Conservation (phyloP, 345 rosid species). For the Gossypium australe region DNA sequence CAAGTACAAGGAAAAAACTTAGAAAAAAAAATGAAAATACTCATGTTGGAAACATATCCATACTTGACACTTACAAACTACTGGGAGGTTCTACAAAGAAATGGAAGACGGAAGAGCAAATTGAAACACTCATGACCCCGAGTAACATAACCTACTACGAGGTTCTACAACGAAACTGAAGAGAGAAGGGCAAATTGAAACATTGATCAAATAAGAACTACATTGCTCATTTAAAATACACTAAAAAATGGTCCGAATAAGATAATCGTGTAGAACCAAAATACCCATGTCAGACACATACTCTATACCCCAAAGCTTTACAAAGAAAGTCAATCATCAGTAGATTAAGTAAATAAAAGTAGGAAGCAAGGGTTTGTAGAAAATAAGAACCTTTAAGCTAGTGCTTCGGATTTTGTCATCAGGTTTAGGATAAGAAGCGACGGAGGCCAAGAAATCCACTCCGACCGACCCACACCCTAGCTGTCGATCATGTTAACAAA, state of each 20-base stretch:
- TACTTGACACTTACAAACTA: neutral
- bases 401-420: slow-evolving; percentile 89
- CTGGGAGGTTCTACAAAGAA: slow-evolving; percentile 7
- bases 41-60: neutral
- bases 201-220: neutral
- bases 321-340: neutral
- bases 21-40: neutral
- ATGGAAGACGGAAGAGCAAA: neutral
- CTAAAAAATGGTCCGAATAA: neutral
- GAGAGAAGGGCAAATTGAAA: neutral
- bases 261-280: neutral
- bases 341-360: neutral
- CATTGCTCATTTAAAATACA: neutral
- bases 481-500: slow-evolving; percentile 27
- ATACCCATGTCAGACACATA: neutral
- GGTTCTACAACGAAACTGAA: neutral
- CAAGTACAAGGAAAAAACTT: neutral
- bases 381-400: slow-evolving; percentile 44
- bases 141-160: neutral
- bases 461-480: slow-evolving; percentile 58
- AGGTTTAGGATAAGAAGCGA: slow-evolving; percentile 70
- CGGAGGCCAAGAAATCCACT: slow-evolving; percentile 71
- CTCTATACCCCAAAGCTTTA: neutral
- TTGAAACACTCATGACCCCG: neutral
- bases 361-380: neutral